A percentile compares a stretch with the other conserved stretches of the same genome.
phyloP scores from a whole-genome alignment of 176 grass and related monocot species.

The Pontederia crassipes region DNA sequence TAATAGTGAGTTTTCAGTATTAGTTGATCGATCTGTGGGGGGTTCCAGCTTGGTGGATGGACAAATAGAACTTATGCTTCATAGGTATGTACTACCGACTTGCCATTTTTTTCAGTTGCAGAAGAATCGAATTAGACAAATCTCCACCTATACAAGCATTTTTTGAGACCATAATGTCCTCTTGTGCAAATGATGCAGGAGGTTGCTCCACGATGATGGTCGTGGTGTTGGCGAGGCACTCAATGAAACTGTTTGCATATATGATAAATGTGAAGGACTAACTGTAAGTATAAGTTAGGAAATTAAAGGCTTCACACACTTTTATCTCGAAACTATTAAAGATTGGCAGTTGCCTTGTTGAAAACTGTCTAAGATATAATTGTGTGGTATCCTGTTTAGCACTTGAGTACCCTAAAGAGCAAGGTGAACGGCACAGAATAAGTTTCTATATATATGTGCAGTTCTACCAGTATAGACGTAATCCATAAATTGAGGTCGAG shows the following conservation, averaged over 20 bases:
- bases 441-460: too few relatives aligned
- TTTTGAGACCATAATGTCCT: neutral
- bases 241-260: conserved; percentile 68
- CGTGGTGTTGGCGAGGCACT: conserved; percentile 70
- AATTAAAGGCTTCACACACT: neutral
- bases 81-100: conserved; percentile 35
- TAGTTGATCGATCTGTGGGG: conserved; percentile 82
- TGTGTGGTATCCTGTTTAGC: too few relatives aligned
- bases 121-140: neutral
- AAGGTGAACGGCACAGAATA: too few relatives aligned
- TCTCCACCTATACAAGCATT: neutral
- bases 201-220: conserved; percentile 78
- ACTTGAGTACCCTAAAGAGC: too few relatives aligned
- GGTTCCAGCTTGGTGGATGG: conserved; percentile 86
- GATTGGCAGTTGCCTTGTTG: neutral
- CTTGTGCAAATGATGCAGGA: conserved; percentile 38
- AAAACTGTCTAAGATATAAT: neutral
- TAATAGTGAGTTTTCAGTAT: conserved; percentile 62
- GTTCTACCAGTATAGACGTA: too few relatives aligned
- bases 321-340: neutral
- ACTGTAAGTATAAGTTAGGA: conserved; percentile 49
- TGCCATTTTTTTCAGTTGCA: neutral
- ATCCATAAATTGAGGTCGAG: too few relatives aligned
- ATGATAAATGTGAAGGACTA: conserved; percentile 61
- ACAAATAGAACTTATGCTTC: conserved; percentile 90